phyloP scores from a whole-genome alignment of 257 asterid genomes.

The Plantago ovata region DNA sequence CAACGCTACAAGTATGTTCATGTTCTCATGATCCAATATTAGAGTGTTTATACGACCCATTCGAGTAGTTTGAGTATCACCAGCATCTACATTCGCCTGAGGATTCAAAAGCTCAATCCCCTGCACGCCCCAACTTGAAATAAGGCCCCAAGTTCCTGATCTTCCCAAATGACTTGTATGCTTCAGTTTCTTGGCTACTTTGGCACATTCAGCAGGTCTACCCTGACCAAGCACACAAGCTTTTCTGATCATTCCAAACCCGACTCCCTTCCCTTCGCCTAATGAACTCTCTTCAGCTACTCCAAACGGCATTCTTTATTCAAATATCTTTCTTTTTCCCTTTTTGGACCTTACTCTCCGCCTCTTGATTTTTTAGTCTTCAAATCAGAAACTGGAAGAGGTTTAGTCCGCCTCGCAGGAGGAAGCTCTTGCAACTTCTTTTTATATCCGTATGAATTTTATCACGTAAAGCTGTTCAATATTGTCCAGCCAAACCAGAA shows the following conservation, averaged over 20 bases:
- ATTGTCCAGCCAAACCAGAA: slow-evolving; percentile 69
- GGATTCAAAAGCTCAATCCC: slow-evolving; percentile 96
- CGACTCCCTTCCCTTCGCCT: slow-evolving; percentile 98
- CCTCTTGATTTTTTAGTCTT: slow-evolving; percentile 96
- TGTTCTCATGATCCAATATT: no score
- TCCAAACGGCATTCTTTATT: slow-evolving; percentile 93
- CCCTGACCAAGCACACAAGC: slow-evolving; percentile 90
- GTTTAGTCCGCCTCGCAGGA: slow-evolving; percentile 94
- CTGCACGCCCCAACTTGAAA: slow-evolving; percentile 95
- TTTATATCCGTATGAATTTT: slow-evolving; percentile 76
- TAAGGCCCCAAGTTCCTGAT: slow-evolving; percentile 76
- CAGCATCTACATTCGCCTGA: slow-evolving; percentile 75
- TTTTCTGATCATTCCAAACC: slow-evolving; percentile 99
- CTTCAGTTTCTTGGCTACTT: slow-evolving; percentile 84
- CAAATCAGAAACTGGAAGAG: slow-evolving; percentile 95
- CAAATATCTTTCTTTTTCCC: slow-evolving; percentile 96
- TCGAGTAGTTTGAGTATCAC: slow-evolving; percentile 85
- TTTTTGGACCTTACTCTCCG: slow-evolving; percentile 83
- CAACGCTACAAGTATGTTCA: no score
- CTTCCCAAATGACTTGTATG: slow-evolving; percentile 30
- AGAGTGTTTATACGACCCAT: no score
- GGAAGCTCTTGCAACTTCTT: slow-evolving; percentile 97
- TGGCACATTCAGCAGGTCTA: slow-evolving; percentile 58
- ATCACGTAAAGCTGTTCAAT: slow-evolving; percentile 60
- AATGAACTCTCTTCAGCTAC: slow-evolving; percentile 95